These are phyloP conservation scores for Trichoderma atroviride DNA, from an alignment of 2,329 filamentous ascomycete genomes.

Conservation along the genomic window DNA sequence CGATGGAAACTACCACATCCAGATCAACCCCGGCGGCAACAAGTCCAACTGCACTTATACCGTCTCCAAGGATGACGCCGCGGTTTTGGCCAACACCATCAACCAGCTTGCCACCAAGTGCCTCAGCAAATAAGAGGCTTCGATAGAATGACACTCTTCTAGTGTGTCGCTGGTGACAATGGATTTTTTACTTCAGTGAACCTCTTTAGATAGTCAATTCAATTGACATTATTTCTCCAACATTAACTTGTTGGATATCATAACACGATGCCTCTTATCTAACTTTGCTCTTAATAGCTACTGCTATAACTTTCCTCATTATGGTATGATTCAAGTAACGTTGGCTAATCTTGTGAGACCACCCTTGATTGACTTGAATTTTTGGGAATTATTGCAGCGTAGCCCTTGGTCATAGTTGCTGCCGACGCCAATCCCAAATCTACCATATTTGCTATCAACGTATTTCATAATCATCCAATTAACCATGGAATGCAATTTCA, in stretches of 20 bases:
- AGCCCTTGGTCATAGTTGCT: too few species aligned
- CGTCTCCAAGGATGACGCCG: background rate
- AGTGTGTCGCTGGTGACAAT: too few species aligned
- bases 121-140: background rate
- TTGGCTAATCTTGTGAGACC: too few species aligned
- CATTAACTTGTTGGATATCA: too few species aligned
- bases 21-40: background rate
- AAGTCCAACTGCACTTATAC: constrained; percentile 6
- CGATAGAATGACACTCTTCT: background rate
- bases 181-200: too few species aligned
- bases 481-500: background rate
- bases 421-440: background rate
- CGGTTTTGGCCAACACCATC: constrained; percentile 2
- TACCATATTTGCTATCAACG: background rate
- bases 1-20: constrained; percentile 7
- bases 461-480: background rate
- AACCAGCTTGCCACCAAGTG: constrained; percentile 15
- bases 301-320: too few species aligned
- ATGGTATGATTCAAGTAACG: too few species aligned
- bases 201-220: background rate
- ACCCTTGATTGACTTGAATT: too few species aligned
- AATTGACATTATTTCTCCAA: background rate
- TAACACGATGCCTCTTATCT: background rate
- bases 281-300: too few species aligned
- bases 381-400: too few species aligned